Evolutionary conservation across 495 filamentous ascomycete genomes (phyloP).

Genomic region (Penicillium nucicola): DNA sequence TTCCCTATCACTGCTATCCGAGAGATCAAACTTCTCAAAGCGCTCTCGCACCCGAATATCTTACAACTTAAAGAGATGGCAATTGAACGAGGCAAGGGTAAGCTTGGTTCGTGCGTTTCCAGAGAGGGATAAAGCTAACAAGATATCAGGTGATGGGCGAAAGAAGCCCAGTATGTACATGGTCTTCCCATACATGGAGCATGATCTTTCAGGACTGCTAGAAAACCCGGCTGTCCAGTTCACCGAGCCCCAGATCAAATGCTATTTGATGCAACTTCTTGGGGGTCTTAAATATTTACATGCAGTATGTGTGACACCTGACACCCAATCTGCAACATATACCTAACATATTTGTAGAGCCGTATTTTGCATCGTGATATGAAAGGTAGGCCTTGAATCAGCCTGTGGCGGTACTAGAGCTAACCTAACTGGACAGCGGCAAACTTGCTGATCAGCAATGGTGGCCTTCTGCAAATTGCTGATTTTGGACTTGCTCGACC

Average conservation of each 20-base stretch:
- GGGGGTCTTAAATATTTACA: conserved; percentile 89
- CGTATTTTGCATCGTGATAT: conserved; percentile 94
- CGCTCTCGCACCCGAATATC: conserved; percentile 86
- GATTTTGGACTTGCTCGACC: conserved; percentile 95
- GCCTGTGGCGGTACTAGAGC: background rate
- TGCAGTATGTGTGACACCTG: conserved; percentile 44
- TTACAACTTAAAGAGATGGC: conserved; percentile 93
- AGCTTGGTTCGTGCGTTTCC: conserved; percentile 9
- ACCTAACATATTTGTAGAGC: conserved; percentile 41
- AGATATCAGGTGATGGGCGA: conserved; percentile 58
- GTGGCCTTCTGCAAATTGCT: conserved; percentile 90
- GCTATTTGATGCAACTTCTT: conserved; percentile 92
- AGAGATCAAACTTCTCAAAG: conserved; percentile 96
- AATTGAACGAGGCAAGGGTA: conserved; percentile 73
- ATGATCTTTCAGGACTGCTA: conserved; percentile 91
- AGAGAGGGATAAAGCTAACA: conserved; percentile 5
- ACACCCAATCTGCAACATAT: background rate
- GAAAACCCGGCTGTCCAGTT: conserved; percentile 90
- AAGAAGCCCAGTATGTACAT: conserved; percentile 94
- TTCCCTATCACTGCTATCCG: conserved; percentile 97
- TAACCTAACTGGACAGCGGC: conserved; percentile 60
- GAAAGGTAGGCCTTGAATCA: conserved; percentile 56
- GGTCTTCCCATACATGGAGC: conserved; percentile 99
- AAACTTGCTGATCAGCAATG: conserved; percentile 94
- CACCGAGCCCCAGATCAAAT: conserved; percentile 89